A percentile compares a stretch with the other conserved stretches of the same genome.
Conservation (phyloP, 192 early-diverging fungal genomes). For the Cladochytrium replicatum region DNA sequence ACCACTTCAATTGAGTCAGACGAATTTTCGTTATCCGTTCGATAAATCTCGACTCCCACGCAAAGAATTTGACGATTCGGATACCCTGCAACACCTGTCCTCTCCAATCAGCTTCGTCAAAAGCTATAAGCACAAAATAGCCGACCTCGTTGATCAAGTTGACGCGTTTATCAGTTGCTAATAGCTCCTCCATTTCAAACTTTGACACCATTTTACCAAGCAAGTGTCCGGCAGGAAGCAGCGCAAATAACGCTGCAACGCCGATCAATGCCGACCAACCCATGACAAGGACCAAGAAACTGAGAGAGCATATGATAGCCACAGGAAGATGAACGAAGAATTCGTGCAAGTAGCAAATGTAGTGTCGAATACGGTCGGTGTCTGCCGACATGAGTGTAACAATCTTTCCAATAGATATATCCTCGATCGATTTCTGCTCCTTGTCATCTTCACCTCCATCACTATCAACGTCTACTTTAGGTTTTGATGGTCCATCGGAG, state of each 20-base stretch:
- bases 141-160: conserved; percentile 69
- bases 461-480: not conserved
- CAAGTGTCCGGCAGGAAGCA: conserved; percentile 16
- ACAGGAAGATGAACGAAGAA: conserved; percentile 8
- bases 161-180: conserved; percentile 63
- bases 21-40: conserved; percentile 46
- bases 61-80: conserved; percentile 81
- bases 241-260: conserved; percentile 49
- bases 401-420: conserved; percentile 30
- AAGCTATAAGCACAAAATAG: conserved; percentile 8
- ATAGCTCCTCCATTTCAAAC: conserved; percentile 50
- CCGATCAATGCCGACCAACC: conserved; percentile 65
- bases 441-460: not conserved
- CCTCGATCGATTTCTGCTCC: not conserved
- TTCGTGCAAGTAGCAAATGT: conserved; percentile 18
- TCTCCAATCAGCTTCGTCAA: conserved; percentile 16
- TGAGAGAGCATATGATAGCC: not conserved
- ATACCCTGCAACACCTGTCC: conserved; percentile 82
- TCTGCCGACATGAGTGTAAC: conserved; percentile 37
- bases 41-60: conserved; percentile 35
- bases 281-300: conserved; percentile 1
- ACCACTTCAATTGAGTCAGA: no score
- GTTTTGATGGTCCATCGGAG: not conserved
- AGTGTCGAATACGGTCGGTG: conserved; percentile 27
- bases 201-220: conserved; percentile 21